Percentiles rank a stretch among this genome's conserved stretches.
These are phyloP conservation scores for Mortierella sp. DNA, from an alignment of 371 early-diverging fungal genomes.

Conservation along the genomic window DNA sequence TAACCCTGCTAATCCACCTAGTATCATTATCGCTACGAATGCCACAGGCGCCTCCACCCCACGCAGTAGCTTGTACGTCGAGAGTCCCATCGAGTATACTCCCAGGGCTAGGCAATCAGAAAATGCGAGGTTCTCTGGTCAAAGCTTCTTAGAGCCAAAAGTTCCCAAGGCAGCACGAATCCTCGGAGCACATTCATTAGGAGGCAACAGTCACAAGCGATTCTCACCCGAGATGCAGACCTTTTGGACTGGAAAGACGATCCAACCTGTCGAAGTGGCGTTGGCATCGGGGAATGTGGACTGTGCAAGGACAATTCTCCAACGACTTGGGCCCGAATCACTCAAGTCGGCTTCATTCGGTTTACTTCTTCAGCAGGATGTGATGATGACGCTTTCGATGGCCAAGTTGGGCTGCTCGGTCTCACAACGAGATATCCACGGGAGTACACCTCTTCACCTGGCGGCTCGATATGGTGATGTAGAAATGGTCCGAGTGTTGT, in stretches of 20 bases:
- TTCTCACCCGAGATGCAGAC: slow-evolving; percentile 47
- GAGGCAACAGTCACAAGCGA: slow-evolving; percentile 22
- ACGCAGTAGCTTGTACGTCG: neutral
- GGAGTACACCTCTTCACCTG: slow-evolving; percentile 50
- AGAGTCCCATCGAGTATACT: slow-evolving; percentile 48
- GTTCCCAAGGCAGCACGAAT: slow-evolving; percentile 32
- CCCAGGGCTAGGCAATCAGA: slow-evolving; percentile 40
- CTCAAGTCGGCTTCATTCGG: slow-evolving; percentile 35
- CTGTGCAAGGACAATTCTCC: slow-evolving; percentile 48
- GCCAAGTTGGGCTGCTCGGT: slow-evolving; percentile 50
- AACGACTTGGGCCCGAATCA: slow-evolving; percentile 39
- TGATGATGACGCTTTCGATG: slow-evolving; percentile 53
- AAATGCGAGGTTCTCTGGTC: slow-evolving; percentile 45
- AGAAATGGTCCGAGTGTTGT: slow-evolving; percentile 54
- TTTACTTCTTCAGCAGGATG: slow-evolving; percentile 52
- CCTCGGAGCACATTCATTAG: neutral
- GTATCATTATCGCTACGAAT: no score
- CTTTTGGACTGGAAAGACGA: slow-evolving; percentile 48
- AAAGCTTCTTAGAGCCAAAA: slow-evolving; percentile 43
- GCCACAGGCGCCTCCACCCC: no score
- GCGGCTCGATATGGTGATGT: slow-evolving; percentile 51
- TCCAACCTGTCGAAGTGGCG: slow-evolving; percentile 45
- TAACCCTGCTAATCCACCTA: slow-evolving; percentile 21
- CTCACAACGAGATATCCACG: slow-evolving; percentile 51
- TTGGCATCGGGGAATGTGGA: slow-evolving; percentile 50